Evolutionary conservation across 2,329 filamentous ascomycete genomes (phyloP), one percentile per base, ranked within the genome.

Genomic region (Diaporthe ampelina): DNA sequence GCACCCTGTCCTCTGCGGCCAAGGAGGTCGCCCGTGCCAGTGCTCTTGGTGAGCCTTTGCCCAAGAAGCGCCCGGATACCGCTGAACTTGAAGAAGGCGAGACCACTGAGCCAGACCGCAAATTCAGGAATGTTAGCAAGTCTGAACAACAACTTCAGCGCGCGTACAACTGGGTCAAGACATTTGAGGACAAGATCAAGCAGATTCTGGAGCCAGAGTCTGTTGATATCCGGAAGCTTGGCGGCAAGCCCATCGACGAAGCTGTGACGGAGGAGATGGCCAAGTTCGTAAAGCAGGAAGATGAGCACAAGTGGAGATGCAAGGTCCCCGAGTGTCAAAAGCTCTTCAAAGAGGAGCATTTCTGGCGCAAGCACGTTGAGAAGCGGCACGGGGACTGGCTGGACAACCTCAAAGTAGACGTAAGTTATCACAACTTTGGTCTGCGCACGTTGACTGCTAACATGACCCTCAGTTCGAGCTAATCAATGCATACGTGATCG

Each of bases 101-200:
- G 40, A 91, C 91, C 1, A 91, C 93, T 9, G 88, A 90, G 50
- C 81, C 81, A 8, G 94, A 97, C 75, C 94, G 94, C 80, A 95
- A 94, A 79, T 92, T 93, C 76, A 89, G 91, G 73, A 92, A 90
- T 74, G 89, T 89, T 32, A 91, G 89, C 68, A 98, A 97, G 85
- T 91, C 92, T 6, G 95, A 98, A 79, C 95, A 97, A 82, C 97
- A 98, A 81, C 90, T 98, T 19, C 94, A 97, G 80, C 93, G 95
- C 73, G 97, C 97, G 0, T 98, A 95, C 86, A 99, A 98, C 81
- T 99, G 97, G 97, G 97, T 99, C 75, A 97, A 94, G 86, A 98
- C 97, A 0, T 99, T 98, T 80, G 97, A 99, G 81, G 97, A 99
- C 81, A 99, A 99, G 85, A 89, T 99, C 69, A 87, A 94, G 81